These are phyloP conservation scores for Salvia splendens DNA, from an alignment of 257 asterid species.

Conservation along the genomic window DNA sequence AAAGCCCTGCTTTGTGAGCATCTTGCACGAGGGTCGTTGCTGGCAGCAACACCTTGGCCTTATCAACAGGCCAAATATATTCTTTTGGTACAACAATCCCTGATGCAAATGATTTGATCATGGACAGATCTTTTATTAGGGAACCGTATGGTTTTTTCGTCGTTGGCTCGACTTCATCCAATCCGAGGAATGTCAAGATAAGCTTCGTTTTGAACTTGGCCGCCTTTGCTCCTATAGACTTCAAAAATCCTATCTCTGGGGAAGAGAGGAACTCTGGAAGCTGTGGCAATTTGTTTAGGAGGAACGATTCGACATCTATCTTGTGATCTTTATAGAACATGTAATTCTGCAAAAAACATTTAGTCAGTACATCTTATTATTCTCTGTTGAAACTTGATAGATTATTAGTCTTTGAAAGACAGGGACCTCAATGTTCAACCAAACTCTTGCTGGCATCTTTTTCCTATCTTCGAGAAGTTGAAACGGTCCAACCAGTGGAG, in stretches of 20 bases:
- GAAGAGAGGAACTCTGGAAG: conserved; percentile 82
- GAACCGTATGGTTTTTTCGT: conserved; percentile 58
- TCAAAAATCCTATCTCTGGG: conserved; percentile 91
- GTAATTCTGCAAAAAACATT: conserved; percentile 51
- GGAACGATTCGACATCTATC: conserved; percentile 42
- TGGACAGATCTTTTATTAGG: conserved; percentile 44
- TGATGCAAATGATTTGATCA: conserved; percentile 69
- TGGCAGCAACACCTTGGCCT: conserved; percentile 52
- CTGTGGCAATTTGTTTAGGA: conserved; percentile 32
- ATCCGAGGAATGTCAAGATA: conserved; percentile 49
- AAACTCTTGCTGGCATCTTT: conserved; percentile 45
- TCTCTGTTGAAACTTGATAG: too few relatives aligned
- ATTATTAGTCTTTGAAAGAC: not conserved
- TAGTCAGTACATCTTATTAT: not conserved
- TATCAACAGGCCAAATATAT: conserved; percentile 68
- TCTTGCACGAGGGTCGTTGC: conserved; percentile 69
- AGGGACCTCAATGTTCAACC: conserved; percentile 85
- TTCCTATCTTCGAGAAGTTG: conserved; percentile 28
- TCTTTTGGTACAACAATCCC: conserved; percentile 86
- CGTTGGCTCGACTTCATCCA: conserved; percentile 57
- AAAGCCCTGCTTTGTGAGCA: conserved; percentile 74
- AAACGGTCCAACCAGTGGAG: conserved; percentile 39
- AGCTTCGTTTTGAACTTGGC: conserved; percentile 51
- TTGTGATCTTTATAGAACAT: conserved; percentile 70
- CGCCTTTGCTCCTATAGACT: conserved; percentile 47